Base-by-base conservation (phyloP, 1,284 basidiomycete species). In the Trichosporon sp. region DNA sequence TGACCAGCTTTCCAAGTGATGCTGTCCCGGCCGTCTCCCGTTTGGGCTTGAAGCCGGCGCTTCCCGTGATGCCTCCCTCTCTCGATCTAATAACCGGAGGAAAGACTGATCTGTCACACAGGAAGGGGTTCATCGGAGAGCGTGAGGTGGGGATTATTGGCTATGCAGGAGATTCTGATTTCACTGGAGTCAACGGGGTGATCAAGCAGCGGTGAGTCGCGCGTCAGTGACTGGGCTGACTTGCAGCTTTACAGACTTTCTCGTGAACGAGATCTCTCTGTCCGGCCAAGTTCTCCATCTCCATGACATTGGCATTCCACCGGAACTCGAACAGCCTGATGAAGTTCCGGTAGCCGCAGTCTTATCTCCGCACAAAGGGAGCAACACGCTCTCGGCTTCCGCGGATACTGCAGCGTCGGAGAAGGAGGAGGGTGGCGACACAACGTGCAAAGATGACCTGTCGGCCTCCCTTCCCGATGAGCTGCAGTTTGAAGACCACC, bases 91-190 rank as follows among this genome's bases (percentile, higher is more conserved):
- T 78, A 31, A 79, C 77, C 11, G 80, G 80, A 2, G 63, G 68
- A 1, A 77, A 79, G 68, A 40, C 74, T 1, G 80, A 82, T 67
- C 66, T 80, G 66, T 59, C 71, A 2, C 71, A 70, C 1, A 69
- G 77, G 26, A 71, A 72, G 10, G 80, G 80, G 1, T 79, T 80
- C 76, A 88, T 93, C 46, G 85, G 89, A 69, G 94, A 98, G 82
- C 86, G 87, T 6, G 91, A 96, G 79, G 95, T 96, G 66, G 95
- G 95, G 1, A 96, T 98, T 70, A 92, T 92, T 7, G 91, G 93
- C 78, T 97, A 95, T 83, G 89, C 94, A 73, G 89, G 90, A 11
- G 86, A 87, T 26, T 88, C 88, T 71, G 87, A 91, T n/a, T 87
- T 90, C 4, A 88, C 88, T 75, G 90, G 79, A 11, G 75, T 97